These are phyloP conservation scores for Pistacia vera DNA, from an alignment of 345 rosid genomes.

Conservation along the genomic window DNA sequence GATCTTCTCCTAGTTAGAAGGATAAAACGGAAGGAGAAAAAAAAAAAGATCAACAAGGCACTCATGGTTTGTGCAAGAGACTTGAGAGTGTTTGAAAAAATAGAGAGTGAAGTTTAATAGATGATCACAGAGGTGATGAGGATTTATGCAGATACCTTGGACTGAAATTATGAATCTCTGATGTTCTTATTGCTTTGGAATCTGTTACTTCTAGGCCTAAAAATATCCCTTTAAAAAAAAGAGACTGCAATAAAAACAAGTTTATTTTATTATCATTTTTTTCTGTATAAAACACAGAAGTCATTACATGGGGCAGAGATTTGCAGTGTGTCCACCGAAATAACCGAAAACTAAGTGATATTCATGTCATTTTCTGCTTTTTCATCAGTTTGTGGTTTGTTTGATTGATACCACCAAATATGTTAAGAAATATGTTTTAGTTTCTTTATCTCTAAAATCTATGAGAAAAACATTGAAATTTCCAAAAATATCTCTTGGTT, in stretches of 20 bases:
- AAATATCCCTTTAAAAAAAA: not conserved
- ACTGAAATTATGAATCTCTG: not conserved
- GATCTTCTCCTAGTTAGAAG: conserved; percentile 21
- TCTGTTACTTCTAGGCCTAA: not conserved
- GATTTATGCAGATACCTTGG: not conserved
- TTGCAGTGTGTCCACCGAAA: no score
- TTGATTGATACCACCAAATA: not conserved
- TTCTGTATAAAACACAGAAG: no score
- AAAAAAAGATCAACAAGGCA: conserved; percentile 18
- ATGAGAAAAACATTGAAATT: not conserved
- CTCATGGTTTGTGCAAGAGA: conserved; percentile 18
- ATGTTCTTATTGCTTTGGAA: not conserved
- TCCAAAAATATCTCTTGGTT: not conserved
- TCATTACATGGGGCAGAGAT: no score
- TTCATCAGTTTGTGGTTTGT: no score
- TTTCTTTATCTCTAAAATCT: no score
- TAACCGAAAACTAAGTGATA: no score
- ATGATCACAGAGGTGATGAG: not conserved
- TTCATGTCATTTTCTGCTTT: no score
- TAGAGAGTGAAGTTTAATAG: not conserved
- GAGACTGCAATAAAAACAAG: not conserved
- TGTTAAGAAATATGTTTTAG: no score
- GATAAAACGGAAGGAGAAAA: conserved; percentile 30
- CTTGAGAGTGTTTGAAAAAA: no score
- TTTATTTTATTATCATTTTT: no score